Evolutionary conservation across 2,329 filamentous ascomycete genomes (phyloP).

Genomic region (Colletotrichum lini): DNA sequence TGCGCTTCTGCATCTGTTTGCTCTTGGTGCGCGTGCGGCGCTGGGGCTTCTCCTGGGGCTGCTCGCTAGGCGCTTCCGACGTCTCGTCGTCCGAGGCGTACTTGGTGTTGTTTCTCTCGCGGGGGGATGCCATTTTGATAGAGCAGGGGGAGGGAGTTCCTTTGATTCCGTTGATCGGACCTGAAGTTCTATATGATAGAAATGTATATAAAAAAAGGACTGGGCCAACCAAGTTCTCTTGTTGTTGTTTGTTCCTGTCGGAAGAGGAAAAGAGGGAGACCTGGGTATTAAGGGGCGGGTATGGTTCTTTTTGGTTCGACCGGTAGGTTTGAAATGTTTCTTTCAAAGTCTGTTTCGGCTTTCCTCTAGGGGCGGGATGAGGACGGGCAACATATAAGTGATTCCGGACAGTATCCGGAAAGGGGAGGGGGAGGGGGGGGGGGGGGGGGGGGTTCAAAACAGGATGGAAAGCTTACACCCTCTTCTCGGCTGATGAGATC

Average conservation of each 20-base stretch:
- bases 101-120: constrained; percentile 50
- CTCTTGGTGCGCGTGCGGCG: constrained; percentile 44
- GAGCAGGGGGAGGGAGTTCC: background rate
- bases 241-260: constrained; percentile 11
- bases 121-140: constrained; percentile 49
- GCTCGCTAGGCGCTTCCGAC: constrained; percentile 48
- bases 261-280: constrained; percentile 1
- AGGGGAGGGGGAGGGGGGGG: background rate
- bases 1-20: constrained; percentile 47
- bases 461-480: constrained; percentile 42
- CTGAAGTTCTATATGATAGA: constrained; percentile 37
- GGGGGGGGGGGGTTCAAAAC: constrained; percentile 37
- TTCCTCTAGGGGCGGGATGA: constrained; percentile 25
- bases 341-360: background rate
- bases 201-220: background rate
- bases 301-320: constrained; percentile 8
- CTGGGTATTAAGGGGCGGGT: background rate
- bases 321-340: constrained; percentile 26
- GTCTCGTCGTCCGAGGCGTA: constrained; percentile 56
- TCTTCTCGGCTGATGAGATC: constrained; percentile 43
- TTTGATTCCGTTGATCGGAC: background rate
- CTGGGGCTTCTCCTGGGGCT: constrained; percentile 46
- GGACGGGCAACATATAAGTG: constrained; percentile 43
- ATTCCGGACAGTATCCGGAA: constrained; percentile 33
- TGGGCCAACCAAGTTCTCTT: constrained; percentile 10